Evolutionary conservation across 2,329 filamentous ascomycete species (phyloP), one percentile per base, ranked within the genome.

Genomic region (Uncinocarpus reesii): DNA sequence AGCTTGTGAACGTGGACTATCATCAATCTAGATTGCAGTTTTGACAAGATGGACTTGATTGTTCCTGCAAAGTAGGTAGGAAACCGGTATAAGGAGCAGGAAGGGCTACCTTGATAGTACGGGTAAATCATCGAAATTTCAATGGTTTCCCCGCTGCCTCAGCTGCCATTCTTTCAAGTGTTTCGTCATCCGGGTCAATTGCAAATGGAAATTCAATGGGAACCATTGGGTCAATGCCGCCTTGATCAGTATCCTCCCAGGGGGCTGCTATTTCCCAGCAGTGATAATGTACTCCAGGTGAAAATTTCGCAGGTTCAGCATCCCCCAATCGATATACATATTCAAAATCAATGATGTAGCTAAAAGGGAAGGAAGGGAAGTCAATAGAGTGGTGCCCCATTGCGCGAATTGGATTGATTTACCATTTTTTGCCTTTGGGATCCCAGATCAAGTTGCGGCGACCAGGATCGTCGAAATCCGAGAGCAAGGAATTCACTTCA

Each of bases 21-120:
- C n/a, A n/a, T n/a, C n/a, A n/a, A 74, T 53, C 70, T 71, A 2
- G 61, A 49, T 3, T 72, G 71, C 52, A 55, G 72, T 16, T 75
- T 74, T 55, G 62, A 69, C 37, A 72, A 71, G 53, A 63, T 68
- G 58, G 65, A 67, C 29, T 58, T 65, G 0, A 63, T 68, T 36
- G 46, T 51, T 6, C 53, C 56, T 5, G 48, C 28, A 8, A 28
- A 36, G 7, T 46, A 42, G 18, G 15, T 15, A 45, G n/a, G n/a
- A n/a, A n/a, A n/a, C n/a, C n/a, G n/a, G n/a, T n/a, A n/a, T n/a
- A n/a, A n/a, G n/a, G n/a, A n/a, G n/a, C n/a, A n/a, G n/a, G n/a
- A n/a, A n/a, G n/a, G n/a, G n/a, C n/a, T n/a, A n/a, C n/a, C n/a
- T n/a, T n/a, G n/a, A n/a, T n/a, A n/a, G n/a, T n/a, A n/a, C n/a